phyloP scores from a whole-genome alignment of 1,284 basidiomycete species.

The Ceratobasidium sp. region DNA sequence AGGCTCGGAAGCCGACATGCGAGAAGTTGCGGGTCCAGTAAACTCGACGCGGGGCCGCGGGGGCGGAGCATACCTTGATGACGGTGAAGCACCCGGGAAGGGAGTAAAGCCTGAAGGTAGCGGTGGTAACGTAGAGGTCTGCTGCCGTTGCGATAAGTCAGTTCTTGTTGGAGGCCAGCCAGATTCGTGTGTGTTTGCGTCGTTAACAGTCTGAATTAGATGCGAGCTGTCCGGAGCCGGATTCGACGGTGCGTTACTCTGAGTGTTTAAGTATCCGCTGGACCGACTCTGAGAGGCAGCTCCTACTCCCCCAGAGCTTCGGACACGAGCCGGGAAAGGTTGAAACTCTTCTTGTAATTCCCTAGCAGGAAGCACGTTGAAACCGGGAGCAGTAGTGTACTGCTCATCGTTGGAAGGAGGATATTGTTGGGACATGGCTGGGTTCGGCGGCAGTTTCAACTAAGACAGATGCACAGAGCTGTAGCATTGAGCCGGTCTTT shows the following conservation, averaged over 20 bases:
- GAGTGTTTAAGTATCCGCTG: neutral
- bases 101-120: conserved; percentile 28
- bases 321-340: conserved; percentile 26
- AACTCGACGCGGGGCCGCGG: neutral
- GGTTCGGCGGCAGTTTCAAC: neutral
- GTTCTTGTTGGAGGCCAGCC: neutral
- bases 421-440: conserved; percentile 30
- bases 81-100: conserved; percentile 16
- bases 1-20: neutral
- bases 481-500: too few relatives aligned
- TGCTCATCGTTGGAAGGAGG: neutral
- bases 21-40: neutral
- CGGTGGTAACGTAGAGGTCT: neutral
- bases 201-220: neutral
- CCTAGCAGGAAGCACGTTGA: neutral
- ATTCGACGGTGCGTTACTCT: neutral
- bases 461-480: neutral
- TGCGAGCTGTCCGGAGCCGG: neutral
- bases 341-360: conserved; percentile 3
- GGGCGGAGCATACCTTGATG: conserved; percentile 23
- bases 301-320: neutral
- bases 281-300: neutral
- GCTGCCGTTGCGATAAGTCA: neutral
- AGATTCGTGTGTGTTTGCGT: neutral
- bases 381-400: too few relatives aligned